phyloP scores from a whole-genome alignment of 148 eudicot species.

The Camellia japonica region DNA sequence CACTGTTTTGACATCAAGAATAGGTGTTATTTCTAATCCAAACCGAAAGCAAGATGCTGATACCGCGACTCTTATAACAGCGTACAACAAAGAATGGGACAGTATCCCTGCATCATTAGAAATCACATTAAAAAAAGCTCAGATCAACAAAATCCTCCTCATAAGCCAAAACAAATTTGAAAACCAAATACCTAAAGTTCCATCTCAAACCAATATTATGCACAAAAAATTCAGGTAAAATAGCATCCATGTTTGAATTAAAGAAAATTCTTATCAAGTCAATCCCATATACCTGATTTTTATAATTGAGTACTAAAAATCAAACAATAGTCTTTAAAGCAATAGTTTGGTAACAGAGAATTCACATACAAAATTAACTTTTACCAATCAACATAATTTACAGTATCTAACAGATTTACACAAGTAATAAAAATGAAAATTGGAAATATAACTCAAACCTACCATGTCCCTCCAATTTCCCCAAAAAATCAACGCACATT shows the following conservation, averaged over 20 bases:
- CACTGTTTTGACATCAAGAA: conserved; percentile 17
- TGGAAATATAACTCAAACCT: background rate
- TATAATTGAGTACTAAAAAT: background rate
- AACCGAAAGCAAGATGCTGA: conserved; percentile 27
- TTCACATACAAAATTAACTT: background rate
- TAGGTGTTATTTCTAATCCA: conserved; percentile 14
- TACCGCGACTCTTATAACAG: conserved; percentile 35
- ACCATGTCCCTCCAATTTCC: conserved; percentile 34
- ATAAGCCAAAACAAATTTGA: background rate
- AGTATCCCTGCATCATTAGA: conserved; percentile 33
- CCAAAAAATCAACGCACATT: conserved; percentile 33
- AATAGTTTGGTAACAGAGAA: background rate
- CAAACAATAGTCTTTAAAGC: conserved; percentile 1
- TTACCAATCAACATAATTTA: background rate
- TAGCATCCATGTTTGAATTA: background rate
- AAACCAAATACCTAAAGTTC: background rate
- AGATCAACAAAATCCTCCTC: background rate
- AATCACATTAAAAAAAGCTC: background rate
- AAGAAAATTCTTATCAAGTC: background rate
- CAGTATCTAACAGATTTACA: background rate
- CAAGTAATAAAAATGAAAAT: background rate
- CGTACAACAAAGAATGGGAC: conserved; percentile 30
- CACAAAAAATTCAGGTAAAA: background rate
- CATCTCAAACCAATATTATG: no score
- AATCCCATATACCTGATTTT: background rate